Evolutionary conservation across 768 basidiomycete species (phyloP).

Genomic region (Rhizopogon sp.): DNA sequence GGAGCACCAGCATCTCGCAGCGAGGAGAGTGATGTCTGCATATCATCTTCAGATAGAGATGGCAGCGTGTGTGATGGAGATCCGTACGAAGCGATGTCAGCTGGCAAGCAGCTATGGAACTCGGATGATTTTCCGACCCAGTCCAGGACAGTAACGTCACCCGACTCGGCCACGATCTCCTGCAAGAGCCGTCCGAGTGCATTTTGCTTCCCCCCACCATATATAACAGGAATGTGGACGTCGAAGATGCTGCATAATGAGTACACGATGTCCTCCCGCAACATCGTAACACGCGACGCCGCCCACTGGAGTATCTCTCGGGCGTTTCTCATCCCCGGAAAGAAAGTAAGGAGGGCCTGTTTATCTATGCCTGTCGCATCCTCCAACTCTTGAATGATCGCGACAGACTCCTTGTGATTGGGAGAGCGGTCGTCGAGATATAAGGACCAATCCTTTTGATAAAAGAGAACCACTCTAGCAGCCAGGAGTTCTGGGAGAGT

Average conservation of each 20-base stretch:
- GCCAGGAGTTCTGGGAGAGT: constrained; percentile 24
- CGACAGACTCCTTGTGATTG: background rate
- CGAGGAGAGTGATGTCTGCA: background rate
- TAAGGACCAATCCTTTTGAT: constrained; percentile 18
- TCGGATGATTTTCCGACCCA: background rate
- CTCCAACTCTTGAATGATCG: background rate
- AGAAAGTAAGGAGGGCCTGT: background rate
- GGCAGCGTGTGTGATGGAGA: background rate
- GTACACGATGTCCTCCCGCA: constrained; percentile 9
- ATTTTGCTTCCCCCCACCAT: constrained; percentile 7
- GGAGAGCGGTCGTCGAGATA: background rate
- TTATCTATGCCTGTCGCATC: background rate
- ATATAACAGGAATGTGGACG: constrained; percentile 4
- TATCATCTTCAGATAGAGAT: background rate
- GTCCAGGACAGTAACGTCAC: background rate
- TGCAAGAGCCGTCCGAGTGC: background rate
- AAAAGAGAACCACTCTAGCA: constrained; percentile 22
- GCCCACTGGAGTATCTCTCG: constrained; percentile 8
- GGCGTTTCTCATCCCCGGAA: background rate
- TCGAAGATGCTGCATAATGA: constrained; percentile 8
- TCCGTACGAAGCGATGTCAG: background rate
- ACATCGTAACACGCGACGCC: constrained; percentile 8
- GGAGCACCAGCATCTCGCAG: background rate
- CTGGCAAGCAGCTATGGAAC: background rate
- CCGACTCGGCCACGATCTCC: background rate